These are phyloP conservation scores for Phyllosticta paracitricarpa DNA, from an alignment of 2,329 filamentous ascomycete species.

Conservation along the genomic window DNA sequence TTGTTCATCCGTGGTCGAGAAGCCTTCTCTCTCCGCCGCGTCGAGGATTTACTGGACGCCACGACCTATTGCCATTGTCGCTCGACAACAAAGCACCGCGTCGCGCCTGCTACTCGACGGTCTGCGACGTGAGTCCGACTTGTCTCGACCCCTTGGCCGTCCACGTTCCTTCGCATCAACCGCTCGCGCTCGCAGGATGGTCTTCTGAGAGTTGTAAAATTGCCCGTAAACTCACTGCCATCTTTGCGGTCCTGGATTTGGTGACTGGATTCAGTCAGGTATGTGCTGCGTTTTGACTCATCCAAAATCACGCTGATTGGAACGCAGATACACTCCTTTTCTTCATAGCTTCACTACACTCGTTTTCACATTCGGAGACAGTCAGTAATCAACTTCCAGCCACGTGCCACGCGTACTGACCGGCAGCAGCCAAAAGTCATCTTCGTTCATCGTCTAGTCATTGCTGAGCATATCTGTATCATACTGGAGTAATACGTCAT, in stretches of 20 bases:
- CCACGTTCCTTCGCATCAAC: constrained; percentile 18
- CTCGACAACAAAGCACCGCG: background rate
- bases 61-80: constrained; percentile 4
- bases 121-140: constrained; percentile 16
- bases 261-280: constrained; percentile 30
- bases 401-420: background rate
- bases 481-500: constrained; percentile 26
- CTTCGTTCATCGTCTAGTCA: background rate
- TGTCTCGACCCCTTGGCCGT: constrained; percentile 14
- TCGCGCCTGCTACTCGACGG: background rate
- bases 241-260: constrained; percentile 13
- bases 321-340: constrained; percentile 27
- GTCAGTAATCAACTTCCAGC: background rate
- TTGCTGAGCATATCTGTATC: background rate
- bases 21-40: background rate
- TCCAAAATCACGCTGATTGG: constrained; percentile 13
- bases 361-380: constrained; percentile 36
- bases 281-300: constrained; percentile 13
- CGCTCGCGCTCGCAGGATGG: constrained; percentile 15
- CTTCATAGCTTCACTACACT: constrained; percentile 42
- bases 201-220: constrained; percentile 2
- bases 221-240: constrained; percentile 1
- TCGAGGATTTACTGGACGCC: constrained; percentile 5
- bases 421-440: background rate
- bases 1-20: constrained; percentile 5